Evolutionary conservation across 163 green algal species (phyloP), one percentile per base, ranked within the genome.

Genomic region (Scenedesmus sp.): DNA sequence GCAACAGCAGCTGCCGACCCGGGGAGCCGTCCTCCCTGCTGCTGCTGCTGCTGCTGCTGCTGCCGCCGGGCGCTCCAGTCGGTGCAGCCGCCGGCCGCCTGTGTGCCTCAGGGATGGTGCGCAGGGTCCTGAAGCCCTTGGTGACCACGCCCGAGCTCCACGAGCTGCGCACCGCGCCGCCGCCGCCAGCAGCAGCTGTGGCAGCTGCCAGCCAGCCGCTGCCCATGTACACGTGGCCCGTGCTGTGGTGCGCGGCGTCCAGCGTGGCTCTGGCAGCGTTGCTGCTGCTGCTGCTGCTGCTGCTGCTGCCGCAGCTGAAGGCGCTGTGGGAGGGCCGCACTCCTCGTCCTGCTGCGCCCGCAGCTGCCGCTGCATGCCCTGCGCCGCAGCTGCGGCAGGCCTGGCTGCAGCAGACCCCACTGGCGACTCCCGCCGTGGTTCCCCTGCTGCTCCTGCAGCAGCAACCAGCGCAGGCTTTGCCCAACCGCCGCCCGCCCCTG

Each of bases 31-130:
- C 79, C 20, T 49, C 46, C 30, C 33, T 33, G 46, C 35, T 81
- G n/a, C 10, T 40, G 44, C 9, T 51, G 76, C 35, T 56, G 43
- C 37, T 49, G 76, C 43, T 85, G 79, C 79, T 85, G 79, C 79
- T 85, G 79, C 40, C 18, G 42, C 26, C 26, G 22, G 22, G 9
- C 24, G 22, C 79, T 68, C 33, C 22, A 35, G n/a, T 30, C 18
- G 79, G 42, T 43, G 40, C 30, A 24, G 30, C 68, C 24, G 26
- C 26, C 24, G 79, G n/a, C 79, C 40, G 42, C 79, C 24, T 84
- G 79, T 84, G 79, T 24, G 79, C 33, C 81, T 86, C 81, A 86
- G 81, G 81, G 10, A 73, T 86, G 0, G 81, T 56, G 7, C 61
- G 68, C n/a, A 87, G 6, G 0, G 42, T 35, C 53, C 53, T 78